phyloP scores from a whole-genome alignment of 192 early-diverging fungal species.

The Oehlia diaphana region DNA sequence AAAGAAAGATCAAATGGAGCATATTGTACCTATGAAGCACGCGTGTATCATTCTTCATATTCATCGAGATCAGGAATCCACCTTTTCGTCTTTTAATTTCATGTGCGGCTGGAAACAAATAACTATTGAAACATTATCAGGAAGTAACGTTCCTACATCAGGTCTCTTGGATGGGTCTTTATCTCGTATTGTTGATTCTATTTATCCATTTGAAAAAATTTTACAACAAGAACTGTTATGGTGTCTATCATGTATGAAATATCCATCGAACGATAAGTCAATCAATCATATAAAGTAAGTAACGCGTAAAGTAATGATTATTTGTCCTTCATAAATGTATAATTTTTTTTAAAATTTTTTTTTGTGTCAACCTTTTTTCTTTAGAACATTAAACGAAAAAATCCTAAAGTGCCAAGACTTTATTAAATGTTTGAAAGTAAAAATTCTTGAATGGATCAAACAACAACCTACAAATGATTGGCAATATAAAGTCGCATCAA shows the following conservation, averaged over 20 bases:
- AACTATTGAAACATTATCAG: conserved; percentile 20
- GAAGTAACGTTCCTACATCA: background rate
- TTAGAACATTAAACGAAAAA: background rate
- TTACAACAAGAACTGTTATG: conserved; percentile 24
- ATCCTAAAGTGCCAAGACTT: background rate
- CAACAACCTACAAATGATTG: background rate
- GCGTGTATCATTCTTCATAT: conserved; percentile 29
- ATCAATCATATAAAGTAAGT: conserved; percentile 20
- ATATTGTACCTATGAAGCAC: background rate
- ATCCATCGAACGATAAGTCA: background rate
- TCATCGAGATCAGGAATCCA: conserved; percentile 17
- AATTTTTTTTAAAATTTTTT: background rate
- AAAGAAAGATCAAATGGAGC: background rate
- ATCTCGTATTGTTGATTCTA: conserved; percentile 5
- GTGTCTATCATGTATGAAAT: conserved; percentile 29
- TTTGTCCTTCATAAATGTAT: background rate
- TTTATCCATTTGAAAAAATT: conserved; percentile 27
- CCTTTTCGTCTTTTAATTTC: conserved; percentile 12
- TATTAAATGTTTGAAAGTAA: conserved; percentile 4
- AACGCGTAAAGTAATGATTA: background rate
- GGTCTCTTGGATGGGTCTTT: conserved; percentile 4
- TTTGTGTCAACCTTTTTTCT: background rate
- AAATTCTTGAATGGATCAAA: conserved; percentile 10
- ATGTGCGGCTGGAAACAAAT: conserved; percentile 29
- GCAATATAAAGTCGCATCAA: conserved; percentile 25